Conservation (phyloP, 768 basidiomycete genomes). For the Trametopsis cervina region DNA sequence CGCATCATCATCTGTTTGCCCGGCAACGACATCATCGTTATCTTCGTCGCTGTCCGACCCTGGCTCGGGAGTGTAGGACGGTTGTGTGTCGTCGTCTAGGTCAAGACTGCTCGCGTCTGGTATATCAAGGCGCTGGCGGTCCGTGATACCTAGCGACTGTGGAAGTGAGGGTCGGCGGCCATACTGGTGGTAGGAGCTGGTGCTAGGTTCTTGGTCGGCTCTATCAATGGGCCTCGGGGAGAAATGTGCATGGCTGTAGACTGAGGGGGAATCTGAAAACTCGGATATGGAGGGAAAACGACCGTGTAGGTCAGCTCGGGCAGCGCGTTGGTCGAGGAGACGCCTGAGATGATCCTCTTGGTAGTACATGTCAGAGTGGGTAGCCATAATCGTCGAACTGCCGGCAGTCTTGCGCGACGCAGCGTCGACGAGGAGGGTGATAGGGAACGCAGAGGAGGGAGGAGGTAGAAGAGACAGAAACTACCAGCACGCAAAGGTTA, state of each 20-base stretch:
- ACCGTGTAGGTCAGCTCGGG: slow-evolving; percentile 39
- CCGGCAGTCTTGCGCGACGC: slow-evolving; percentile 11
- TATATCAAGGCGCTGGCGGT: slow-evolving; percentile 37
- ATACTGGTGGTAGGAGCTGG: slow-evolving; percentile 24
- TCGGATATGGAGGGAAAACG: slow-evolving; percentile 52
- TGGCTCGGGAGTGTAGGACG: slow-evolving; percentile 12
- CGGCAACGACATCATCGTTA: slow-evolving; percentile 13
- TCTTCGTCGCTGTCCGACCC: slow-evolving; percentile 14
- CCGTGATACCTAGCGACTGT: slow-evolving; percentile 20
- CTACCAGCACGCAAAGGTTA: too few relatives aligned
- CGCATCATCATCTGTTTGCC: slow-evolving; percentile 36
- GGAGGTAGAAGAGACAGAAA: slow-evolving; percentile 11
- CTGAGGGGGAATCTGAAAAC: slow-evolving; percentile 59
- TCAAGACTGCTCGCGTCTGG: slow-evolving; percentile 48
- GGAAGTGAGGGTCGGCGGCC: slow-evolving; percentile 14
- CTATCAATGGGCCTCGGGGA: slow-evolving; percentile 40
- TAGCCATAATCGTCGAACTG: slow-evolving; percentile 26
- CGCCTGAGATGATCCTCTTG: slow-evolving; percentile 41
- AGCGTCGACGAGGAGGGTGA: slow-evolving; percentile 11
- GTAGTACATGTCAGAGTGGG: slow-evolving; percentile 23
- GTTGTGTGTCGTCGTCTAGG: slow-evolving; percentile 36
- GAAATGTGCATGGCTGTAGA: slow-evolving; percentile 57
- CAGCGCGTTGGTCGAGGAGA: slow-evolving; percentile 48
- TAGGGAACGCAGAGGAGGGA: slow-evolving; percentile 16
- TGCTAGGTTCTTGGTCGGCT: slow-evolving; percentile 23